Evolutionary conservation across 1,139 yeast genomes (phyloP), one percentile per base, ranked within the genome.

Genomic region (Taphrina pruni): DNA sequence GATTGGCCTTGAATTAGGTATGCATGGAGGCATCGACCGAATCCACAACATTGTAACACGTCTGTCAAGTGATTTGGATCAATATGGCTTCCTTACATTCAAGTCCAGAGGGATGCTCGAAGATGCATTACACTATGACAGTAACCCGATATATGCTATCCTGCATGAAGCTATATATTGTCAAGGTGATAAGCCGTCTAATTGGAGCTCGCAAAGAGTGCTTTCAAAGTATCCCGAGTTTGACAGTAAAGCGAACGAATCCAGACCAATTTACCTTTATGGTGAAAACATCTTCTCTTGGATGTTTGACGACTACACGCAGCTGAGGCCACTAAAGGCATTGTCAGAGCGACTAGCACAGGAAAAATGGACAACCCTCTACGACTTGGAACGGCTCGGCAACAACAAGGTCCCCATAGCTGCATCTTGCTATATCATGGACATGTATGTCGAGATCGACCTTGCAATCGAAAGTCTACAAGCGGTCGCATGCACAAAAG

Each of bases 91-190:
- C 32, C 82, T 84, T 7, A 77, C 84, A 1, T 81, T 80, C 70
- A 75, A 74, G 14, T 77, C 81, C 0, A 78, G 84, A 70, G 71
- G 70, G 20, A 54, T 73, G 0, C 71, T 84, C 12, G 81, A 82
- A 71, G 74, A 75, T 50, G 73, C 71, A 41, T 75, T 79, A n/a
- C 76, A 81, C 0, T 86, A 84, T 74, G 88, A 85, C 70, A 82
- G 87, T 1, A 85, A 85, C 72, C 77, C 83, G 52, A 74, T 86
- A 32, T 85, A 86, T 74, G 86, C 86, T 1, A 78, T 86, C 51
- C 81, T 85, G 73, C 87, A 85, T 72, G 88, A 86, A 72, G 85
- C 87, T 6, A 85, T 85, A 20, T 85, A 86, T 73, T 79, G 84
- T 72, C 86, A 84, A 72, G 76, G 76, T 0, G 61, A 64, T n/a